A percentile compares a stretch with the other conserved stretches of the same genome.
Conservation (phyloP, 441 rosid species). For the Gossypium trilobum region DNA sequence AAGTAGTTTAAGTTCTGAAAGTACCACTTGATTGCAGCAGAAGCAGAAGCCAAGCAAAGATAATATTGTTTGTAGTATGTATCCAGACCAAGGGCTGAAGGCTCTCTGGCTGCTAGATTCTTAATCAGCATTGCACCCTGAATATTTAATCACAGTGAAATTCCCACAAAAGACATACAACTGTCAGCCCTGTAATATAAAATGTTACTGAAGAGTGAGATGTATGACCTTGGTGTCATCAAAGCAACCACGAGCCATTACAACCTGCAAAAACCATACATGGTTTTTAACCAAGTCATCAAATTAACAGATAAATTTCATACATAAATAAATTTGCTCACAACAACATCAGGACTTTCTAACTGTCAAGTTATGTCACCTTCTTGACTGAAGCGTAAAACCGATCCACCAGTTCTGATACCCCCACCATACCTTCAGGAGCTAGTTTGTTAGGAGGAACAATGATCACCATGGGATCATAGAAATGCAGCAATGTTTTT, state of each 20-base stretch:
- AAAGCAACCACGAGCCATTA: conserved; percentile 82
- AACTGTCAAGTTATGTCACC: conserved; percentile 32
- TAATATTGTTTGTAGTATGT: conserved; percentile 92
- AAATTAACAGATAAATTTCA: conserved; percentile 12
- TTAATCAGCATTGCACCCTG: conserved; percentile 81
- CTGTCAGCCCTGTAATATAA: conserved; percentile 17
- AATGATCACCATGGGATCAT: conserved; percentile 70
- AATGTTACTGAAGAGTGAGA: conserved; percentile 12
- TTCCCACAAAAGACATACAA: conserved; percentile 11
- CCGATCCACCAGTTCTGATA: conserved; percentile 68
- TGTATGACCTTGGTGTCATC: conserved; percentile 83
- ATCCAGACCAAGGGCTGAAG: conserved; percentile 87
- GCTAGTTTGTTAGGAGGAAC: conserved; percentile 80
- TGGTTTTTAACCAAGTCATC: conserved; percentile 6
- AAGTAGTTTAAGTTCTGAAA: conserved; percentile 14
- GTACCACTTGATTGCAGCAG: conserved; percentile 88
- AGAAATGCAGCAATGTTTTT: conserved; percentile 73
- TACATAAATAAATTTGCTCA: background rate
- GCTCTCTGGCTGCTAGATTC: conserved; percentile 77
- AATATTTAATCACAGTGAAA: conserved; percentile 21
- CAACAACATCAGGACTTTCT: background rate
- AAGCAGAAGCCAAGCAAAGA: conserved; percentile 88
- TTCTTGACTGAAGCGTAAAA: conserved; percentile 60
- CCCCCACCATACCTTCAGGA: conserved; percentile 89
- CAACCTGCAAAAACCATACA: conserved; percentile 44